Percentiles rank a stretch among this genome's conserved stretches.
phyloP scores from a whole-genome alignment of 306 rosid genomes.

The Medicago truncatula region DNA sequence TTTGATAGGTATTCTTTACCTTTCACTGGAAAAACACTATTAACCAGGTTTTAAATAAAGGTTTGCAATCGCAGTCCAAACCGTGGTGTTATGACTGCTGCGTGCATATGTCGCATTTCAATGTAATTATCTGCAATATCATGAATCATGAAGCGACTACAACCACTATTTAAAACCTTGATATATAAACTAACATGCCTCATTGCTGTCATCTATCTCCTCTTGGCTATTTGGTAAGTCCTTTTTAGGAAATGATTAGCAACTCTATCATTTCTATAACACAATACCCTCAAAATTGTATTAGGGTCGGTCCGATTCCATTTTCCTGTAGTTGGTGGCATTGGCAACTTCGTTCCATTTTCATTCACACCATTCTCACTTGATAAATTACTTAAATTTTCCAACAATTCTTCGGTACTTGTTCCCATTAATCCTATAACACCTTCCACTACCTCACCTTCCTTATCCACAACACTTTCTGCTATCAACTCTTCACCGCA shows the following conservation, averaged over 20 bases:
- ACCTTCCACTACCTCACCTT: constrained; percentile 76
- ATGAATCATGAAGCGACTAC: neutral
- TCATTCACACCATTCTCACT: constrained; percentile 70
- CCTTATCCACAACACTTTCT: constrained; percentile 67
- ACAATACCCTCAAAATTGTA: constrained; percentile 84
- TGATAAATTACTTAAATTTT: constrained; percentile 67
- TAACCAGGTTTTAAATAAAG: neutral
- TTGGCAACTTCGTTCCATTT: constrained; percentile 67
- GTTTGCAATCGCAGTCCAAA: neutral
- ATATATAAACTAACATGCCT: neutral
- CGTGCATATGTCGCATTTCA: neutral
- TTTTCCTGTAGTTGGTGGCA: constrained; percentile 94
- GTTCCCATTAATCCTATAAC: constrained; percentile 73
- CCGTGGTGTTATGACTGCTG: neutral
- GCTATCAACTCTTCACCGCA: constrained; percentile 70
- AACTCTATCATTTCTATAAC: constrained; percentile 72
- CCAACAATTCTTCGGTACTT: constrained; percentile 71
- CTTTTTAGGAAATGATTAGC: constrained; percentile 84
- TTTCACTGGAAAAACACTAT: neutral
- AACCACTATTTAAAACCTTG: neutral
- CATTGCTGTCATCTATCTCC: constrained; percentile 45
- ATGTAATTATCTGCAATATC: neutral
- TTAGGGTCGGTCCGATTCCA: constrained; percentile 86
- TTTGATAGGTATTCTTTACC: neutral
- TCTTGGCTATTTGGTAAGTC: constrained; percentile 78